Evolutionary conservation across 2,329 filamentous ascomycete species (phyloP).

Genomic region (Cladosporium sp.): DNA sequence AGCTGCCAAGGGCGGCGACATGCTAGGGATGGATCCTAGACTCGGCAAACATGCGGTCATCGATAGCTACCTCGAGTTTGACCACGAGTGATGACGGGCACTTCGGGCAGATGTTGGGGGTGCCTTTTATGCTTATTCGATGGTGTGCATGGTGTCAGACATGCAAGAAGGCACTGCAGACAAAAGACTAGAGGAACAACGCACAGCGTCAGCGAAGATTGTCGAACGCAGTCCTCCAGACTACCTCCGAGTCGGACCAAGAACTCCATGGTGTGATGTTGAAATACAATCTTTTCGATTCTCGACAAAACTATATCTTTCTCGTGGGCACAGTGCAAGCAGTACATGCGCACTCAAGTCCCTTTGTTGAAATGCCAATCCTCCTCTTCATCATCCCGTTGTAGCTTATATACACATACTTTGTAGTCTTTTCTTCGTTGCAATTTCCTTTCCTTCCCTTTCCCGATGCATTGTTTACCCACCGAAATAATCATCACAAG

Average conservation of each 20-base stretch:
- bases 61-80: too few species aligned
- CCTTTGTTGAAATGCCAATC: neutral
- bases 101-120: too few species aligned
- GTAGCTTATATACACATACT: neutral
- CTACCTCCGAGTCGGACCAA: neutral
- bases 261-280: neutral
- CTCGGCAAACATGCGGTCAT: too few species aligned
- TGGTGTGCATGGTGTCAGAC: too few species aligned
- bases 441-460: neutral
- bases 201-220: neutral
- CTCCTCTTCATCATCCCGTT: neutral
- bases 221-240: neutral
- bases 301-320: neutral
- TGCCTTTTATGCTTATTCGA: too few species aligned
- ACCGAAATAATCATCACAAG: neutral
- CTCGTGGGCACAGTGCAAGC: neutral
- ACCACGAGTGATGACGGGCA: too few species aligned
- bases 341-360: neutral
- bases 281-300: neutral
- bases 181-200: too few species aligned
- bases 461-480: neutral
- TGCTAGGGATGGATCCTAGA: neutral
- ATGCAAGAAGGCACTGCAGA: too few species aligned
- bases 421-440: neutral
- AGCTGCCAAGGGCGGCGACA: neutral